Evolutionary conservation across 331 rosid genomes (phyloP).

Genomic region (Telfairia occidentalis): DNA sequence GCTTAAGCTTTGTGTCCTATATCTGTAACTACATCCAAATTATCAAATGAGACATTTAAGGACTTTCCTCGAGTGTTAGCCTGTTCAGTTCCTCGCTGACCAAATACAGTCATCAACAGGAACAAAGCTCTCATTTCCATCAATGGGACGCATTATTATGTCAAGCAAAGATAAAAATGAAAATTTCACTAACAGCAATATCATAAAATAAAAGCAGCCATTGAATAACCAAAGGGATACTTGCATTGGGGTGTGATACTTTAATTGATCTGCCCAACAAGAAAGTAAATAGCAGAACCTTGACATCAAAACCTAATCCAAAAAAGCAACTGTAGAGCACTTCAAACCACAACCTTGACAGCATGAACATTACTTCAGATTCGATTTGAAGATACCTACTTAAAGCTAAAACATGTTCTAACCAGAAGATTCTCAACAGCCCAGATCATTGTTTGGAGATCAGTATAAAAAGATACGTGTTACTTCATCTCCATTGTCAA

Average conservation of each 20-base stretch:
- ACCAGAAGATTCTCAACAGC: not conserved
- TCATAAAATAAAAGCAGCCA: not conserved
- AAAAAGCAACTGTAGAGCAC: not conserved
- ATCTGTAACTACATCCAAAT: not conserved
- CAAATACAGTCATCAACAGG: not conserved
- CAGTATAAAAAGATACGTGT: not conserved
- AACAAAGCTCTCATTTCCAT: not conserved
- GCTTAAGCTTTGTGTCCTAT: not conserved
- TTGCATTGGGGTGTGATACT: not conserved
- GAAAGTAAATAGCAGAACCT: not conserved
- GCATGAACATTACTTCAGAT: not conserved
- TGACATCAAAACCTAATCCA: not conserved
- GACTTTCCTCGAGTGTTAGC: not conserved
- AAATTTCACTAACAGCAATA: not conserved
- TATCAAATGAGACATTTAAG: not conserved
- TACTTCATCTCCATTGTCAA: not conserved
- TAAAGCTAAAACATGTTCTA: not conserved
- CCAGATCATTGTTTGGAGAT: not conserved
- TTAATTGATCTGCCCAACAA: not conserved
- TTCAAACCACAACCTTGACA: not conserved
- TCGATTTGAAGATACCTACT: not conserved
- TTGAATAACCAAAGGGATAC: not conserved
- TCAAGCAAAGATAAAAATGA: not conserved
- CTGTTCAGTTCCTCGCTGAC: not conserved
- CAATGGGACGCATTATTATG: not conserved